Percentiles rank a stretch among this genome's conserved stretches.
Conservation (phyloP, 805 yeast species). For the Hanseniaspora thailandica region DNA sequence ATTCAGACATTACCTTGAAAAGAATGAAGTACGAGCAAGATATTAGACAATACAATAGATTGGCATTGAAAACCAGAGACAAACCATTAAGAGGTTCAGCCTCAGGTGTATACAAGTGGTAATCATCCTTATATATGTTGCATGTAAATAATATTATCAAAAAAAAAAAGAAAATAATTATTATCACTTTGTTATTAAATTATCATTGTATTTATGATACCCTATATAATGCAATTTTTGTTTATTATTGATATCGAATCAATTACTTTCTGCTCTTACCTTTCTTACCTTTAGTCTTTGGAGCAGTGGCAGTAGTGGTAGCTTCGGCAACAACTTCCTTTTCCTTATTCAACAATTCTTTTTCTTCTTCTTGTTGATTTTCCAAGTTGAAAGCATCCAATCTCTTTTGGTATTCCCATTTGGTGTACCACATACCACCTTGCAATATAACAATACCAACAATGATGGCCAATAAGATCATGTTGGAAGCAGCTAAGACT, state of each 20-base stretch:
- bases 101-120: conserved; percentile 49
- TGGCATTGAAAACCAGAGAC: background rate
- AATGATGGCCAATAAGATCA: conserved; percentile 58
- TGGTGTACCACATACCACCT: conserved; percentile 80
- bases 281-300: conserved; percentile 10
- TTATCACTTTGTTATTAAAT: background rate
- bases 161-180: conserved; percentile 1
- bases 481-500: conserved; percentile 81
- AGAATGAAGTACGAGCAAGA: conserved; percentile 51
- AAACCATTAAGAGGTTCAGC: conserved; percentile 36
- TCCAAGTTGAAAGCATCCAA: conserved; percentile 27
- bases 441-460: conserved; percentile 76
- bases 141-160: conserved; percentile 10
- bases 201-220: conserved; percentile 12
- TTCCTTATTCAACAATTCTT: background rate
- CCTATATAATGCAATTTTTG: no score
- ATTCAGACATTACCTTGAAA: conserved; percentile 45
- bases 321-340: background rate
- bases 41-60: conserved; percentile 31
- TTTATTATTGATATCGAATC: no score
- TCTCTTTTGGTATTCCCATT: conserved; percentile 40
- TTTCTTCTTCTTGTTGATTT: conserved; percentile 24
- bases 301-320: conserved; percentile 1
- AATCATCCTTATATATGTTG: conserved; percentile 16
- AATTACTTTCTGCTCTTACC: background rate